Percentiles rank a stretch among this genome's conserved stretches.
phyloP scores from a whole-genome alignment of 108 stramenopile genomes.

The Aurantiochytrium sp. region DNA sequence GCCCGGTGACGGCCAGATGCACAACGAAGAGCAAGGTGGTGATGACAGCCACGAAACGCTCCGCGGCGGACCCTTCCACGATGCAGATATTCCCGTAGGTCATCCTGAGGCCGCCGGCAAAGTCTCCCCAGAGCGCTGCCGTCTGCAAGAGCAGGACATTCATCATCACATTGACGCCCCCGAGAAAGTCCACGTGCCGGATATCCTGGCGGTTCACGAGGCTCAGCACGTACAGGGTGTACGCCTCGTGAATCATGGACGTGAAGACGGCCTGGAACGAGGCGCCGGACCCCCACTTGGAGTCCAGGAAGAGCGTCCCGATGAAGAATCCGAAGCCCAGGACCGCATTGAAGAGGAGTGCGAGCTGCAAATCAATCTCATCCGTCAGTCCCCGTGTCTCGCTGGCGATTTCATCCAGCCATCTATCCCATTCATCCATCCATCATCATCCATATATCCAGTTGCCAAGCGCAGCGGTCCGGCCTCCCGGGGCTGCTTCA shows the following conservation, averaged over 20 bases:
- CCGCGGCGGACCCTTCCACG: neutral
- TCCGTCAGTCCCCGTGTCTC: too few species aligned
- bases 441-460: too few species aligned
- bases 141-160: conserved; percentile 15
- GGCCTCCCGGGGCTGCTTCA: neutral
- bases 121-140: conserved; percentile 19
- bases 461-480: too few species aligned
- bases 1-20: neutral
- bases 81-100: neutral
- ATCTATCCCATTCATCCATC: too few species aligned
- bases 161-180: neutral
- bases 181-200: neutral
- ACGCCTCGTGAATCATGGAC: neutral
- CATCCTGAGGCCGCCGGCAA: neutral
- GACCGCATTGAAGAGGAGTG: neutral
- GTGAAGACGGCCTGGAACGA: conserved; percentile 9
- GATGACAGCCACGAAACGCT: neutral
- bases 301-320: neutral
- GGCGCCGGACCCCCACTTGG: neutral
- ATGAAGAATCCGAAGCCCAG: conserved; percentile 9
- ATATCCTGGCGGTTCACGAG: neutral
- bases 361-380: too few species aligned
- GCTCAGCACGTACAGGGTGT: neutral
- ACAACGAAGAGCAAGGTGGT: neutral
- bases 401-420: too few species aligned